Percentiles rank a stretch among this genome's conserved stretches.
phyloP scores from a whole-genome alignment of 345 rosid species.

The Litchi chinensis region DNA sequence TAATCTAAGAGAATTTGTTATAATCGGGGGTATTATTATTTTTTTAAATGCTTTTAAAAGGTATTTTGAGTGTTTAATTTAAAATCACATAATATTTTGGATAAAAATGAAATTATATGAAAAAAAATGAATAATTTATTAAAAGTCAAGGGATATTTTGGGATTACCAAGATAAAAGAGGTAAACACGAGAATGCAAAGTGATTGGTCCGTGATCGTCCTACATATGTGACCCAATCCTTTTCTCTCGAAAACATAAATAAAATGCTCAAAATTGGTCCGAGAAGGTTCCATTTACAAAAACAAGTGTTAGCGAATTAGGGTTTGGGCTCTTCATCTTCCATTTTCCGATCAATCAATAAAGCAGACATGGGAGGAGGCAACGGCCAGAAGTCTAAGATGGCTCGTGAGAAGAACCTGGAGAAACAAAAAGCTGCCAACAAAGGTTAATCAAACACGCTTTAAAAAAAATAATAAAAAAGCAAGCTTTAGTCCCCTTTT shows the following conservation, averaged over 20 bases:
- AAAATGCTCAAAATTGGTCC: neutral
- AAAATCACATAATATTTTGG: too few relatives aligned
- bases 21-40: too few relatives aligned
- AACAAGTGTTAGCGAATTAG: neutral
- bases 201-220: constrained; percentile 15
- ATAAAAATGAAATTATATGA: too few relatives aligned
- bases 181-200: neutral
- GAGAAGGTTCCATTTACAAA: neutral
- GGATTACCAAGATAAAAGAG: too few relatives aligned
- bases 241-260: neutral
- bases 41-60: too few relatives aligned
- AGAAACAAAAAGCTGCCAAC: constrained; percentile 39
- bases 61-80: too few relatives aligned
- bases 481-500: neutral
- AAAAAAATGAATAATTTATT: too few relatives aligned
- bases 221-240: neutral
- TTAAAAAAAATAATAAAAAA: neutral
- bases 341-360: constrained; percentile 3
- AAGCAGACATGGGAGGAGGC: constrained; percentile 49
- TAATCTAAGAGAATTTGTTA: too few relatives aligned
- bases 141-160: too few relatives aligned
- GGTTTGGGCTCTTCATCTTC: constrained; percentile 4
- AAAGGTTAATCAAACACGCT: constrained; percentile 32
- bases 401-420: constrained; percentile 55
- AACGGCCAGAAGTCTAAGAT: constrained; percentile 57